These are phyloP conservation scores for Saccharomycopsis schoenii DNA, from an alignment of 805 yeast species.

Conservation along the genomic window DNA sequence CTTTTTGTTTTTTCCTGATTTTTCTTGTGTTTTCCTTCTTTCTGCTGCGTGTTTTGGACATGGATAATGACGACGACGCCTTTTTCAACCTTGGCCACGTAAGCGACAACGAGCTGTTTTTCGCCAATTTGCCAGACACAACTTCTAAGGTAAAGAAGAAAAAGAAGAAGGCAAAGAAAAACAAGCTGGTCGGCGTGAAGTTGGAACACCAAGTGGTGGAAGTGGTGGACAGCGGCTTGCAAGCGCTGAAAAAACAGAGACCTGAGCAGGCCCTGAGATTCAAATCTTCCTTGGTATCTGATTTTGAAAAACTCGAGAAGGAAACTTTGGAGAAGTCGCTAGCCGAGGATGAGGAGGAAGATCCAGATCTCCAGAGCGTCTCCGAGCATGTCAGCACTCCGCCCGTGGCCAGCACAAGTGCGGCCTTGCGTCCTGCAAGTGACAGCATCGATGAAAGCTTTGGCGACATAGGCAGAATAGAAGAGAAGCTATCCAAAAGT, in stretches of 20 bases:
- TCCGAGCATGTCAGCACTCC: too few relatives aligned
- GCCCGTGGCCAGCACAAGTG: too few relatives aligned
- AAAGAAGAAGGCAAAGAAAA: conserved; percentile 3
- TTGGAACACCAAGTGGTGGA: background rate
- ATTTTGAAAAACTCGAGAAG: background rate
- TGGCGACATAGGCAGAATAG: background rate
- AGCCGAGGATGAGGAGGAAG: background rate
- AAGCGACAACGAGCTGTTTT: background rate
- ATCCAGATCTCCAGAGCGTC: background rate
- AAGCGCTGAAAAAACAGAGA: background rate
- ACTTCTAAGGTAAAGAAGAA: conserved; percentile 1
- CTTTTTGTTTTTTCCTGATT: too few relatives aligned
- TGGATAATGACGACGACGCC: conserved; percentile 11
- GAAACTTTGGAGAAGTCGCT: background rate
- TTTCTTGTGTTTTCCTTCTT: too few relatives aligned
- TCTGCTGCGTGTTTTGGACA: background rate
- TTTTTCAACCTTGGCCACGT: conserved; percentile 9
- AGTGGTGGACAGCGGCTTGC: background rate
- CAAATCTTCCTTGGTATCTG: background rate
- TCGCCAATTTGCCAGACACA: background rate
- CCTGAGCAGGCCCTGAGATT: background rate
- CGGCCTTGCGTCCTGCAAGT: too few relatives aligned
- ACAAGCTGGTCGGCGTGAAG: too few relatives aligned
- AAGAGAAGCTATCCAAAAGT: background rate
- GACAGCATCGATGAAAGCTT: background rate